Evolutionary conservation across 805 yeast genomes (phyloP).

Genomic region (Metschnikowia rubicola): DNA sequence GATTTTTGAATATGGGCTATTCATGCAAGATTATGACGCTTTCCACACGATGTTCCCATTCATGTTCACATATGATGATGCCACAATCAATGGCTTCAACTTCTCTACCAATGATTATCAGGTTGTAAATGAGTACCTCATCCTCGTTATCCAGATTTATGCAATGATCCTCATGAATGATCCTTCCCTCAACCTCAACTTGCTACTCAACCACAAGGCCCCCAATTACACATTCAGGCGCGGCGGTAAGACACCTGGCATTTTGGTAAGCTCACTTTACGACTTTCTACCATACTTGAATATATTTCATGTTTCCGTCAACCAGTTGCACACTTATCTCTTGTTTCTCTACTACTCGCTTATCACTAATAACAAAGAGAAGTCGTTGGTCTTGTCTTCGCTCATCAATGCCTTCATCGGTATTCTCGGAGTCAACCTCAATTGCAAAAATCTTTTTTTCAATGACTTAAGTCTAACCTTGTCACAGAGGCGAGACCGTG

Average conservation of each 20-base stretch:
- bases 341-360: slow-evolving; percentile 48
- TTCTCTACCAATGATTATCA: slow-evolving; percentile 39
- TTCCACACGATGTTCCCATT: slow-evolving; percentile 48
- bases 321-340: slow-evolving; percentile 49
- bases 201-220: slow-evolving; percentile 35
- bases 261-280: slow-evolving; percentile 36
- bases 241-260: slow-evolving; percentile 6
- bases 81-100: slow-evolving; percentile 46
- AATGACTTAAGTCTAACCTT: slow-evolving; percentile 43
- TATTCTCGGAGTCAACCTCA: slow-evolving; percentile 40
- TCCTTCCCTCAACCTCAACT: slow-evolving; percentile 41
- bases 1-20: slow-evolving; percentile 49
- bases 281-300: slow-evolving; percentile 48
- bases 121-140: slow-evolving; percentile 41
- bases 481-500: slow-evolving; percentile 36
- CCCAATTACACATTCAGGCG: slow-evolving; percentile 26
- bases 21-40: slow-evolving; percentile 49
- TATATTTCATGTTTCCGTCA: slow-evolving; percentile 44
- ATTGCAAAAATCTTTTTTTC: slow-evolving; percentile 39
- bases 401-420: slow-evolving; percentile 43
- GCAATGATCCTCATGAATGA: slow-evolving; percentile 52
- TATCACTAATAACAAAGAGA: slow-evolving; percentile 40
- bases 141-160: slow-evolving; percentile 46
- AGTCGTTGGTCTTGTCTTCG: slow-evolving; percentile 35
- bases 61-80: slow-evolving; percentile 45